A percentile compares a stretch with the other conserved stretches of the same genome.
These are phyloP conservation scores for Clonostachys rhizophaga DNA, from an alignment of 2,329 filamentous ascomycete species.

Conservation along the genomic window DNA sequence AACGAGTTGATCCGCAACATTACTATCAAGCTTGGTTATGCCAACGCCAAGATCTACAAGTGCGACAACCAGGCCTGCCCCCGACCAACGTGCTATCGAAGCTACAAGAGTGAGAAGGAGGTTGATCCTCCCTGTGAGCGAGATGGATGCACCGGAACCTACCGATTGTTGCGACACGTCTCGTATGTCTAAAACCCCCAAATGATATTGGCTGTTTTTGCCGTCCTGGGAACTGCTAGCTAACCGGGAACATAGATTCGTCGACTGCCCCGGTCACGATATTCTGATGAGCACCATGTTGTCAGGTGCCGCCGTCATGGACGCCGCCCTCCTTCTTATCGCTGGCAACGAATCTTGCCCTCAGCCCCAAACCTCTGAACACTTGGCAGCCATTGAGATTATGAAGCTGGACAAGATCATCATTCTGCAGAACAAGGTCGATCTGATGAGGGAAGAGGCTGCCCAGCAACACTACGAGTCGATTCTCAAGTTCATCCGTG, in stretches of 20 bases:
- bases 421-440: slow-evolving; percentile 99
- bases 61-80: slow-evolving; percentile 91
- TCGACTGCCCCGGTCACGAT: slow-evolving; percentile 98
- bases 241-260: slow-evolving; percentile 57
- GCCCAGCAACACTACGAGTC: slow-evolving; percentile 94
- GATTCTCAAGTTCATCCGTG: slow-evolving; percentile 96
- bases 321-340: slow-evolving; percentile 91
- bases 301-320: slow-evolving; percentile 99
- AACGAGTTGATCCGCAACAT: slow-evolving; percentile 99
- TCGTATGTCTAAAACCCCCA: slow-evolving; percentile 56
- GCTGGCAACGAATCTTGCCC: slow-evolving; percentile 98
- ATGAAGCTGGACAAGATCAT: slow-evolving; percentile 99
- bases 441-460: slow-evolving; percentile 94
- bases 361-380: slow-evolving; percentile 96
- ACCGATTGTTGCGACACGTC: slow-evolving; percentile 85
- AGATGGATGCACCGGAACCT: slow-evolving; percentile 83
- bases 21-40: slow-evolving; percentile 99
- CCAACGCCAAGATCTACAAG: slow-evolving; percentile 99
- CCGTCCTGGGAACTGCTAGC: not conserved
- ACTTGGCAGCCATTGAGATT: slow-evolving; percentile 98
- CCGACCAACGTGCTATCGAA: slow-evolving; percentile 90
- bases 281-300: slow-evolving; percentile 99
- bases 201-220: not conserved
- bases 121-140: slow-evolving; percentile 94
- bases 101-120: slow-evolving; percentile 99